These are phyloP conservation scores for Septoria linicola DNA, from an alignment of 2,329 filamentous ascomycete species.

Conservation along the genomic window DNA sequence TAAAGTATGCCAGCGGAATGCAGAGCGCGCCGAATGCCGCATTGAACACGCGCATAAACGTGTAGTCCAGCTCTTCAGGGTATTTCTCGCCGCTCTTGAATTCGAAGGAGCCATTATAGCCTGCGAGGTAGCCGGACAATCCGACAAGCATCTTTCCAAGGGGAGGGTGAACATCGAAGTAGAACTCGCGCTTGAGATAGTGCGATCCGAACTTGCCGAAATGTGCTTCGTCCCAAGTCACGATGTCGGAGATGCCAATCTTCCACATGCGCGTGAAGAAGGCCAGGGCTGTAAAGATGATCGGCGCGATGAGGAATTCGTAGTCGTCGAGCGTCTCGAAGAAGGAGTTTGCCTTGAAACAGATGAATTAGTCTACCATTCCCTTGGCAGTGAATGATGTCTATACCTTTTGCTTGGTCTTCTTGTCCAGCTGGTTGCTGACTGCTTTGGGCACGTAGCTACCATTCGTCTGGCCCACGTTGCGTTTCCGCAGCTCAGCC, in stretches of 20 bases:
- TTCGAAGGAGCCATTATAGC: constrained; percentile 98
- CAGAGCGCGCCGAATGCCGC: constrained; percentile 89
- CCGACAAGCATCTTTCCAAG: constrained; percentile 98
- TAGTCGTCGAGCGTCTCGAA: constrained; percentile 62
- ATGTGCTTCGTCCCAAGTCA: constrained; percentile 75
- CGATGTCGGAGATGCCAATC: constrained; percentile 67
- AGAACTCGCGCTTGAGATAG: constrained; percentile 98
- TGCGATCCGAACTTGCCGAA: constrained; percentile 98
- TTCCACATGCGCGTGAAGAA: constrained; percentile 68
- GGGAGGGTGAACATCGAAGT: constrained; percentile 95
- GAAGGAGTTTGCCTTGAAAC: constrained; percentile 50
- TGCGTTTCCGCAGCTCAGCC: constrained; percentile 49
- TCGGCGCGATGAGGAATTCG: constrained; percentile 62
- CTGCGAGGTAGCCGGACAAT: constrained; percentile 90
- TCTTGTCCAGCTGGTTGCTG: constrained; percentile 40
- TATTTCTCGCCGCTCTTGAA: constrained; percentile 99
- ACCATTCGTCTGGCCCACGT: constrained; percentile 41
- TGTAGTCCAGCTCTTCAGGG: constrained; percentile 90
- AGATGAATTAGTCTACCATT: constrained; percentile 10
- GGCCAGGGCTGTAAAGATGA: constrained; percentile 62
- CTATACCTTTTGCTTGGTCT: constrained; percentile 50
- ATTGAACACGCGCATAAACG: constrained; percentile 98
- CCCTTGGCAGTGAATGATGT: not conserved
- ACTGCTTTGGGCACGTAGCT: constrained; percentile 35
- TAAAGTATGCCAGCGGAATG: constrained; percentile 92